Percentiles rank a stretch among this genome's conserved stretches.
phyloP scores from a whole-genome alignment of 129 eudicot species.

The Silybum marianum region DNA sequence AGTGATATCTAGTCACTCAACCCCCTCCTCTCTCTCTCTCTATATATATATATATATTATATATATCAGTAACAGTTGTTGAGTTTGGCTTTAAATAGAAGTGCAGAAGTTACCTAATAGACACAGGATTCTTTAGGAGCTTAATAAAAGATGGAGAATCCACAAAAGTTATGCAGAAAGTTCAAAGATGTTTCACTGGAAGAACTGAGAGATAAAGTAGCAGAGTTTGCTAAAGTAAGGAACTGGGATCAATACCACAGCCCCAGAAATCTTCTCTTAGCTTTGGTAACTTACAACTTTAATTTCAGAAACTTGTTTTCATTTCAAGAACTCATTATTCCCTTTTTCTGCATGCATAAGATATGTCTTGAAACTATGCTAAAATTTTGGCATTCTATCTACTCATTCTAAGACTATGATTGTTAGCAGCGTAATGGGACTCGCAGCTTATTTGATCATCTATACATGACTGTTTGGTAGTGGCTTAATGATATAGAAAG shows the following conservation, averaged over 20 bases:
- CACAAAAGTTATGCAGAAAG: slow-evolving; percentile 27
- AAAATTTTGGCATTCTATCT: neutral
- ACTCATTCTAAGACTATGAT: neutral
- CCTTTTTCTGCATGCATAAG: neutral
- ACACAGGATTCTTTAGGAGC: slow-evolving; percentile 3
- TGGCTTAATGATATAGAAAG: too few species aligned
- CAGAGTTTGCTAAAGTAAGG: slow-evolving; percentile 63
- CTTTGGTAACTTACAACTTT: slow-evolving; percentile 50
- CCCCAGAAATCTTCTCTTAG: slow-evolving; percentile 81
- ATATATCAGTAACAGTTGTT: neutral
- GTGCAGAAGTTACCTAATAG: slow-evolving; percentile 20
- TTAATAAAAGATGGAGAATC: slow-evolving; percentile 47
- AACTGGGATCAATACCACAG: slow-evolving; percentile 81
- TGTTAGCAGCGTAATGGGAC: too few species aligned
- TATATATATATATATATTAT: neutral
- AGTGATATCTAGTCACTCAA: slow-evolving; percentile 23
- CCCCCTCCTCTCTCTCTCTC: neutral
- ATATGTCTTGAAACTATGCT: neutral
- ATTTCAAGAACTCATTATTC: neutral
- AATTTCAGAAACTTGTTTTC: neutral
- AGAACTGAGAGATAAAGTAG: slow-evolving; percentile 61
- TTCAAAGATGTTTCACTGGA: slow-evolving; percentile 69
- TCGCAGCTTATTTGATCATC: too few species aligned
- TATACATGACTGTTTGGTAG: too few species aligned
- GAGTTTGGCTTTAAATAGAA: slow-evolving; percentile 39